Conservation (phyloP, 1,284 basidiomycete genomes). For the Rhizoctonia solani region DNA sequence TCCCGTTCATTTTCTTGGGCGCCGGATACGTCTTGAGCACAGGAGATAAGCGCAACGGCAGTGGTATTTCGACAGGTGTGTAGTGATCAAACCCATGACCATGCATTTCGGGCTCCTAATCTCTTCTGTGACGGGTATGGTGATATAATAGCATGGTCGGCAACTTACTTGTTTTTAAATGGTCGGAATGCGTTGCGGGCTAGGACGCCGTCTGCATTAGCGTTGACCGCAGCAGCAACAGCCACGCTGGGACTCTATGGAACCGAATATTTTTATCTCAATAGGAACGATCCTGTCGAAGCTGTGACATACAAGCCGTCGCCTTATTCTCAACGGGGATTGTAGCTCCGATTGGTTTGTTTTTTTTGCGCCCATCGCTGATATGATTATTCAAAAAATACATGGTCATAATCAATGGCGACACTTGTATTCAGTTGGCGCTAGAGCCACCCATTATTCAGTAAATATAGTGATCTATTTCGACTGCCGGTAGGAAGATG, state of each 20-base stretch:
- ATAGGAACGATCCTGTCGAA: slow-evolving; percentile 28
- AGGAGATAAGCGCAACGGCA: slow-evolving; percentile 53
- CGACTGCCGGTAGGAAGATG: no score
- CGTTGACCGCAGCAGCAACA: slow-evolving; percentile 46
- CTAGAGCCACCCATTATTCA: no score
- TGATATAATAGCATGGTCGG: slow-evolving; percentile 50
- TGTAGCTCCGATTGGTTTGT: no score
- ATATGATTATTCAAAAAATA: no score
- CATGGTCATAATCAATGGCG: no score
- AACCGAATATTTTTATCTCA: slow-evolving; percentile 48
- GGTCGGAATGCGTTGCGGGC: slow-evolving; percentile 47
- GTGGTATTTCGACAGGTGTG: slow-evolving; percentile 53
- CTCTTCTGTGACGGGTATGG: background rate
- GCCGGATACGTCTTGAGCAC: slow-evolving; percentile 51
- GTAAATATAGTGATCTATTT: no score
- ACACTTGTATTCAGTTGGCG: no score
- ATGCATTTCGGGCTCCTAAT: background rate
- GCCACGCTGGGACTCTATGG: slow-evolving; percentile 51
- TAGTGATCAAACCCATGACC: background rate
- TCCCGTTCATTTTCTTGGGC: slow-evolving; percentile 53
- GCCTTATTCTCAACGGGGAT: background rate
- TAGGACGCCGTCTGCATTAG: slow-evolving; percentile 46
- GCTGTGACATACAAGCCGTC: slow-evolving; percentile 13
- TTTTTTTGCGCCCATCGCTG: no score
- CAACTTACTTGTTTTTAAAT: slow-evolving; percentile 54